A percentile compares a stretch with the other conserved stretches of the same genome.
These are phyloP conservation scores for cucumber (Cucumis sativus) DNA, from an alignment of 306 rosid genomes.

Conservation along the genomic window DNA sequence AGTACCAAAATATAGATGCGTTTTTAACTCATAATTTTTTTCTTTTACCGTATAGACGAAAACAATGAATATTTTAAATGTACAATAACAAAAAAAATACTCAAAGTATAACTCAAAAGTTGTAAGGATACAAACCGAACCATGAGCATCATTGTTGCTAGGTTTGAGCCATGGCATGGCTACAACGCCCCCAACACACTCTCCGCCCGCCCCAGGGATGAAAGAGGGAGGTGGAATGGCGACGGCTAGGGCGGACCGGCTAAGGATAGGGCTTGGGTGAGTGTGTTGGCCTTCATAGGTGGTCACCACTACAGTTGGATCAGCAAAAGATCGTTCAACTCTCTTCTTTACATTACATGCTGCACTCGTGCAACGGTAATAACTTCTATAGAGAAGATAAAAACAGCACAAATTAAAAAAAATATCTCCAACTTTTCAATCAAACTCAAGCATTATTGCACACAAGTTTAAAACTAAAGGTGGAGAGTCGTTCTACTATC, in stretches of 20 bases:
- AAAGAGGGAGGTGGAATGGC: constrained; percentile 5
- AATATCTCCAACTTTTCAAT: too few species aligned
- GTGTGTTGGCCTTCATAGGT: constrained; percentile 89
- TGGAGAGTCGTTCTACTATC: too few species aligned
- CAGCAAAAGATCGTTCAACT: constrained; percentile 67
- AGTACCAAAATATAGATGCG: too few species aligned
- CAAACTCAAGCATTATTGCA: too few species aligned
- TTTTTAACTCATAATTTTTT: too few species aligned
- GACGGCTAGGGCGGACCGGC: constrained; percentile 33
- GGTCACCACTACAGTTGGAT: constrained; percentile 53
- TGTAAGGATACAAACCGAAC: background rate
- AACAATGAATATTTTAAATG: too few species aligned
- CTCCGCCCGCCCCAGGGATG: background rate
- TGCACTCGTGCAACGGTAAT: constrained; percentile 74
- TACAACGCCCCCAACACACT: background rate
- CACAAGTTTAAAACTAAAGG: too few species aligned
- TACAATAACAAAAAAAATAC: too few species aligned
- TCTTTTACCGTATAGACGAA: too few species aligned
- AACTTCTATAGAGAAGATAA: constrained; percentile 38
- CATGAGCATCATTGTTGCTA: background rate
- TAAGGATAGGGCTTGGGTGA: constrained; percentile 44
- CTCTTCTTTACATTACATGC: constrained; percentile 80
- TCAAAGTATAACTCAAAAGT: background rate
- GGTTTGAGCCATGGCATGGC: background rate
- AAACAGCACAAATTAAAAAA: too few species aligned